A percentile compares a stretch with the other conserved stretches of the same genome.
Conservation (phyloP, 176 grass and related monocot species). For the Luzula sylvatica region DNA sequence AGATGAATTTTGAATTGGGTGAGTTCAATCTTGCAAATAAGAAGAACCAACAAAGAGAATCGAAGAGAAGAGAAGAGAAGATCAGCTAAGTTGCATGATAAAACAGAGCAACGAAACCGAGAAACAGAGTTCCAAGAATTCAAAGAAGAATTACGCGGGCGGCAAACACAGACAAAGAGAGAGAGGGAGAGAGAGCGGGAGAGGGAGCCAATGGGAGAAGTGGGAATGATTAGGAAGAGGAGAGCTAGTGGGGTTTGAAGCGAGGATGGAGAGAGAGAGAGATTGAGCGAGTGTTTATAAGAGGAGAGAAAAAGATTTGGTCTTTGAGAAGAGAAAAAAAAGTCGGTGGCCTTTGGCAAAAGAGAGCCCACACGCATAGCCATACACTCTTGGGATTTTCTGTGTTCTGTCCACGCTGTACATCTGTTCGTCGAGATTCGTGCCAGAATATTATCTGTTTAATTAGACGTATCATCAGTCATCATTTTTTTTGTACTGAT, state of each 20-base stretch:
- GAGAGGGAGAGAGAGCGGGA: conserved; percentile 6
- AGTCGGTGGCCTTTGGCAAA: conserved; percentile 25
- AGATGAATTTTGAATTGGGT: conserved; percentile 1
- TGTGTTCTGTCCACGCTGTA: neutral
- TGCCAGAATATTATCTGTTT: neutral
- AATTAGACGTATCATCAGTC: too few relatives aligned
- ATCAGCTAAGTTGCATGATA: neutral
- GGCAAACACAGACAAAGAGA: conserved; percentile 32
- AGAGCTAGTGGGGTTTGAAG: conserved; percentile 1
- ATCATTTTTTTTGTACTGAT: too few relatives aligned
- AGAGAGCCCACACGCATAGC: conserved; percentile 46
- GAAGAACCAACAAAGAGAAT: neutral
- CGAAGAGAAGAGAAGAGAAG: conserved; percentile 8
- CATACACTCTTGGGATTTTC: neutral
- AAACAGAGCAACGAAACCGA: conserved; percentile 1
- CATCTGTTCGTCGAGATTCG: conserved; percentile 24
- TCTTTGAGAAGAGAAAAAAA: neutral
- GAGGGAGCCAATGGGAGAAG: conserved; percentile 38
- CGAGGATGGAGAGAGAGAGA: conserved; percentile 4
- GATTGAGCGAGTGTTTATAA: conserved; percentile 29
- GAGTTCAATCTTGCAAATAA: conserved; percentile 1
- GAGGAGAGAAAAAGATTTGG: neutral
- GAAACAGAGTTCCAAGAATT: conserved; percentile 17
- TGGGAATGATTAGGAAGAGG: conserved; percentile 27
- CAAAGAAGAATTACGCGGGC: conserved; percentile 30